Evolutionary conservation across 192 early-diverging fungal genomes (phyloP).

Genomic region (Spizellomyces sp.): DNA sequence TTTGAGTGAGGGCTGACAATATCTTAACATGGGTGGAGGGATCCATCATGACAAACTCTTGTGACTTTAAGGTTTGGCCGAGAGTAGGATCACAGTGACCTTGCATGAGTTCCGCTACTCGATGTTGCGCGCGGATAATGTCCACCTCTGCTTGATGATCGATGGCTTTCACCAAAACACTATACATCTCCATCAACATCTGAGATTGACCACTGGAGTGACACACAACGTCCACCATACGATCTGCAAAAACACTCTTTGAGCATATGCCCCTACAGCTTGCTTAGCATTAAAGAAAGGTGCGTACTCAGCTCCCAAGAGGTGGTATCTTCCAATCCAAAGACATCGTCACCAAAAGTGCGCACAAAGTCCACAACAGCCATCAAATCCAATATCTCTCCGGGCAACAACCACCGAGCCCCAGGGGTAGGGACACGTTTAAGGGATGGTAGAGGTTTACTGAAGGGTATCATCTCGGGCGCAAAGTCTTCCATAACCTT

Average conservation of each 20-base stretch:
- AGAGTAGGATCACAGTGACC: no score
- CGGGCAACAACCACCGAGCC: neutral
- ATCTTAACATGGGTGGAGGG: conserved; percentile 8
- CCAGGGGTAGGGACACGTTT: conserved; percentile 9
- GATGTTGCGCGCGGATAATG: neutral
- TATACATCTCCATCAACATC: no score
- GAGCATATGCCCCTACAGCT: no score
- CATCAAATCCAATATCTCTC: conserved; percentile 1
- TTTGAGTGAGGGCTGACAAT: neutral
- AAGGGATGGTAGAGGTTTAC: conserved; percentile 10
- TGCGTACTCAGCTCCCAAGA: no score
- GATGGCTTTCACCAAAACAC: no score
- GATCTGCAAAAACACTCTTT: no score
- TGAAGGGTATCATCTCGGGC: conserved; percentile 9
- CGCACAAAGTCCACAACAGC: conserved; percentile 10
- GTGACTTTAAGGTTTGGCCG: no score
- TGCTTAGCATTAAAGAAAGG: no score
- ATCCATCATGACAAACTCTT: no score
- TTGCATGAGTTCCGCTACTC: neutral
- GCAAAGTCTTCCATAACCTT: conserved; percentile 17
- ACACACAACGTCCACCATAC: no score
- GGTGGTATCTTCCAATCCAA: neutral
- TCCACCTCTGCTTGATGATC: no score
- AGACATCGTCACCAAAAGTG: neutral
- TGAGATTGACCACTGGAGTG: no score